Evolutionary conservation across 805 yeast species (phyloP), one percentile per base, ranked within the genome.

Genomic region (Sugiyamaella americana): DNA sequence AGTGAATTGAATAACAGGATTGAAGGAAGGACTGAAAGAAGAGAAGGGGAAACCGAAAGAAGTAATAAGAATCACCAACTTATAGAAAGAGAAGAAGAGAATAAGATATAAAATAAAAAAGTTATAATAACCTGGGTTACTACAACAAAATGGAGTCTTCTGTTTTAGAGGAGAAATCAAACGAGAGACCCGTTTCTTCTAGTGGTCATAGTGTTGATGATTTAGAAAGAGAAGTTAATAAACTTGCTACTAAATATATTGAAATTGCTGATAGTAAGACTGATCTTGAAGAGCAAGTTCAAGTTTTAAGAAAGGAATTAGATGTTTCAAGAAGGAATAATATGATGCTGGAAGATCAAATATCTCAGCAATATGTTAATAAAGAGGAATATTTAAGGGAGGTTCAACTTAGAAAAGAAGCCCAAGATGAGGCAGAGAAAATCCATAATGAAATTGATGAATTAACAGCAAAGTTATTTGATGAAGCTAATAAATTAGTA

Each of bases 401-500:
- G 20, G 18, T 19, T 21, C 26, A 18, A 37, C 34, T 40, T 17
- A 75, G 75, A 51, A 61, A 58, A 5, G 69, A 61, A 2, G 81
- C 87, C 0, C 82, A 80, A 51, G 66, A 64, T 5, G 84, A 82
- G 54, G 80, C 77, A 11, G 68, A 74, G 39, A 72, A 74, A 49
- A 64, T 86, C 41, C 74, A 82, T 51, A 77, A 73, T 19, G 96
- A 87, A 61, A 85, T 85, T 40, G 91, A 84, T 59, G 95, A 87
- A 40, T 65, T 87, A 41, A 77, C 88, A 1, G 87, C 82, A 1
- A 78, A 87, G 2, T 67, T 87, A 41, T 87, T 87, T 60, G 82
- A 78, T 51, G 91, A 87, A 60, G 96, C 96, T 21, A 86, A 86
- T 60, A 73, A 74, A 40, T 84, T 86, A 87, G 96, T 87, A 5